Base-by-base conservation (phyloP, 192 early-diverging fungal genomes). In the Coemansia sp. region DNA sequence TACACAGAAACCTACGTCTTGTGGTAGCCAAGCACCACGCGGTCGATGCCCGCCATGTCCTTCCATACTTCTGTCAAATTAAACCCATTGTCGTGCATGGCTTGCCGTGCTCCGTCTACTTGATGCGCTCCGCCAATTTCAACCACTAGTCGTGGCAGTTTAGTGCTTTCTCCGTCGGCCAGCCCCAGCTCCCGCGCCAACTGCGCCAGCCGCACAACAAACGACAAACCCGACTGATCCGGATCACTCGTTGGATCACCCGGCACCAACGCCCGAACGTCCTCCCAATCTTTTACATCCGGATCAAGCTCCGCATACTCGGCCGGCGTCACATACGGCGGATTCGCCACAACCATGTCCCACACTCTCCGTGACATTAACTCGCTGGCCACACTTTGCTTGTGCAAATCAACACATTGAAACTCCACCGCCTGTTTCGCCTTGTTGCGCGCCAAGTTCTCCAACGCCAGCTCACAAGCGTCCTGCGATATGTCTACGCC, bases 221-320 rank as follows among this genome's bases (percentile, higher is more conserved):
- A 73, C 52, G 56, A 37, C n/a, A 73, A 22, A 0, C 69, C 71
- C 14, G 56, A 48, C 6, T 67, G 73, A 37, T 81, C 79, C 25
- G 37, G 25, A 10, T 39, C 21, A 5, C 24, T 0, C 2, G 4
- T 14, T 14, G 12, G 12, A 43, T 43, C 41, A 4, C 56, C 35
- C 3, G 77, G 77, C 2, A 93, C 68, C 8, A 98, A 70, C 2
- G 96, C 93, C 9, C 75, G 67, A 19, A 67, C 70, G 63, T 96
- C 94, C 69, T 98, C 96, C 93, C 93, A 98, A 24, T 85, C 79
- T n/a, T 82, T 82, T 1, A 98, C 92, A 51, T 87, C 86, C 2
- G 88, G 76, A 5, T 88, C 89, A 3, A 98, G 70, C 2, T 49
- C 56, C 1, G 61, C 61, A 55, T 92, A 92, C 64, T 96, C 93